These are phyloP conservation scores for Litsea cubeba DNA, from an alignment of 164 flowering plant species.

Conservation along the genomic window DNA sequence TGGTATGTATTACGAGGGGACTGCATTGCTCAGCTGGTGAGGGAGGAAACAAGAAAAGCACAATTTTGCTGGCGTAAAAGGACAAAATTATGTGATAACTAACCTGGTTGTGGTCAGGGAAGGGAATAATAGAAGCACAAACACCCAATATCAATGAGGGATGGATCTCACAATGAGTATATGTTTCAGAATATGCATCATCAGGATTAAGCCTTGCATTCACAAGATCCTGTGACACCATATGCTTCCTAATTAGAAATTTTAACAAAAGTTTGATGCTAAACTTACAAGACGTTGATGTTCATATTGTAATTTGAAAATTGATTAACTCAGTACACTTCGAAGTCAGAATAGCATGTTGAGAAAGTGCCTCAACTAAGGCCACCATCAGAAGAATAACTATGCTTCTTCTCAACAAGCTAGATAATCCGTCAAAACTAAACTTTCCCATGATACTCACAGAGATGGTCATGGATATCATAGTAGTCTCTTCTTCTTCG, in stretches of 20 bases:
- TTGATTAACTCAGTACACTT: no score
- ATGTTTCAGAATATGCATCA: conserved; percentile 81
- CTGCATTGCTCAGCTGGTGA: conserved; percentile 27
- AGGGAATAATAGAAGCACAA: conserved; percentile 98
- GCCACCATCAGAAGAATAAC: background rate
- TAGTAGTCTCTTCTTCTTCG: conserved; percentile 97
- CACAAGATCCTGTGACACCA: conserved; percentile 65
- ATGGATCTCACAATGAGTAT: conserved; percentile 98
- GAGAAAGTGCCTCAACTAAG: background rate
- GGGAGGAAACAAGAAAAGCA: background rate
- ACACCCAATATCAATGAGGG: conserved; percentile 97
- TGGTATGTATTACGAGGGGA: conserved; percentile 99
- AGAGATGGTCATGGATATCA: conserved; percentile 96
- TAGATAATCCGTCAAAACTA: background rate
- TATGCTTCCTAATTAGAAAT: background rate
- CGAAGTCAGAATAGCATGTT: background rate
- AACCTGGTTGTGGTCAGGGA: conserved; percentile 99
- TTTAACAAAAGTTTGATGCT: background rate
- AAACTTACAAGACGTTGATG: background rate
- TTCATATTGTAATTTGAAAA: background rate
- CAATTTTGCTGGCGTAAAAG: background rate
- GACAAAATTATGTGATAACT: background rate
- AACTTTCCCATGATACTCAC: conserved; percentile 36
- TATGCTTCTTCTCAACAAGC: background rate
- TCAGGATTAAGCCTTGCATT: conserved; percentile 66